phyloP scores from a whole-genome alignment of 2,329 filamentous ascomycete genomes.

The Mycocentrospora acerina region DNA sequence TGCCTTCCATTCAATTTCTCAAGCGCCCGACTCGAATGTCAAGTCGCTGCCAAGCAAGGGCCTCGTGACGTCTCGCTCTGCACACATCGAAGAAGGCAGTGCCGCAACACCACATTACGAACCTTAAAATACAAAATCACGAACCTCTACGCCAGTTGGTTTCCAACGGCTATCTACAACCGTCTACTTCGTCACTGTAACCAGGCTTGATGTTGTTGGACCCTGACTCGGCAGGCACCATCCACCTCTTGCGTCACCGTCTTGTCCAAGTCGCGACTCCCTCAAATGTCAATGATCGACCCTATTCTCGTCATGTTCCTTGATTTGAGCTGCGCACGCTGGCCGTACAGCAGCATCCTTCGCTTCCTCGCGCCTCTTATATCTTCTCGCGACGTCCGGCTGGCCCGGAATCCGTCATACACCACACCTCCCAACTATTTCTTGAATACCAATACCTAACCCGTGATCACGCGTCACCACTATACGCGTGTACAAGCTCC shows the following conservation, averaged over 20 bases:
- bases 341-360: slow-evolving; percentile 12
- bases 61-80: too few relatives aligned
- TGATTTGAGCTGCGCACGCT: slow-evolving; percentile 18
- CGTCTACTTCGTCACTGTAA: too few relatives aligned
- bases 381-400: slow-evolving; percentile 15
- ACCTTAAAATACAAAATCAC: too few relatives aligned
- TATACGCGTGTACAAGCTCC: slow-evolving; percentile 10
- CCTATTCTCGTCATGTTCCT: slow-evolving; percentile 16
- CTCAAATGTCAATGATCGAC: slow-evolving; percentile 22
- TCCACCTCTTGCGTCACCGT: slow-evolving; percentile 25
- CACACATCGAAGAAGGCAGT: too few relatives aligned
- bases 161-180: too few relatives aligned
- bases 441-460: slow-evolving; percentile 5
- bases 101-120: too few relatives aligned
- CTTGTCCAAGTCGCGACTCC: slow-evolving; percentile 23
- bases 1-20: too few relatives aligned
- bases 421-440: slow-evolving; percentile 10
- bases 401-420: slow-evolving; percentile 13
- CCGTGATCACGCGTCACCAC: slow-evolving; percentile 11
- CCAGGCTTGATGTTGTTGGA: neutral
- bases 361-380: slow-evolving; percentile 5
- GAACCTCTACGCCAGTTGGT: too few relatives aligned
- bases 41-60: too few relatives aligned
- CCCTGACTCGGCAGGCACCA: slow-evolving; percentile 19
- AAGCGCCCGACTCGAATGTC: too few relatives aligned